Conservation (phyloP, 2,329 filamentous ascomycete genomes). For the Juglanconis oblonga region DNA sequence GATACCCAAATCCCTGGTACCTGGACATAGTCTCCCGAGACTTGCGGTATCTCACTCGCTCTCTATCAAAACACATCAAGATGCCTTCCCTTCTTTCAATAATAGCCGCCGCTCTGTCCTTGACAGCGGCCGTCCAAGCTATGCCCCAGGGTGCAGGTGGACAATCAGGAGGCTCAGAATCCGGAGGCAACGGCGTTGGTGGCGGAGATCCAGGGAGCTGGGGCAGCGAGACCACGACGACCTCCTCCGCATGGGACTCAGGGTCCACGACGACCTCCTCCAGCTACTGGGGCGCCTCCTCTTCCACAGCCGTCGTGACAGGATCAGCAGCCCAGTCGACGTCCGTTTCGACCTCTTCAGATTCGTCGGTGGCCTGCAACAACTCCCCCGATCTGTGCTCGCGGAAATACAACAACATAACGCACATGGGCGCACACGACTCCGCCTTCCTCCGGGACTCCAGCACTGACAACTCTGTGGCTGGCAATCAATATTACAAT, state of each 20-base stretch:
- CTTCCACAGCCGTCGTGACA: slow-evolving; percentile 6
- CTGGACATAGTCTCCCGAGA: not conserved
- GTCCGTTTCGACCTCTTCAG: slow-evolving; percentile 26
- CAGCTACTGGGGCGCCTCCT: not conserved
- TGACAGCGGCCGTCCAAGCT: slow-evolving; percentile 14
- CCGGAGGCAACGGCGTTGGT: not conserved
- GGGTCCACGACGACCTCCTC: slow-evolving; percentile 4
- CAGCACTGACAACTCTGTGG: slow-evolving; percentile 57
- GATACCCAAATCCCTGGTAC: not conserved
- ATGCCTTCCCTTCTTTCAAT: slow-evolving; percentile 11
- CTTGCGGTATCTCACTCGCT: not conserved
- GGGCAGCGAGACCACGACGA: slow-evolving; percentile 1
- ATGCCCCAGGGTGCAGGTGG: slow-evolving; percentile 8
- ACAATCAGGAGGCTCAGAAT: not conserved
- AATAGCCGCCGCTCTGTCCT: slow-evolving; percentile 6
- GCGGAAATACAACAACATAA: slow-evolving; percentile 71
- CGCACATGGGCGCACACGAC: slow-evolving; percentile 75
- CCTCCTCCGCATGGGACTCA: not conserved
- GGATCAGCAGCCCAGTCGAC: slow-evolving; percentile 6
- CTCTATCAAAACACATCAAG: not conserved
- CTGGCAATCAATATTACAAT: slow-evolving; percentile 73
- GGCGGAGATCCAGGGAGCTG: not conserved
- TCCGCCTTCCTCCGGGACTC: slow-evolving; percentile 67
- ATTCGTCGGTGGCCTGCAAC: slow-evolving; percentile 62
- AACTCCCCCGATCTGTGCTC: slow-evolving; percentile 74